Conservation (phyloP, 2,329 filamentous ascomycete genomes). For the Aspergillus sp. region DNA sequence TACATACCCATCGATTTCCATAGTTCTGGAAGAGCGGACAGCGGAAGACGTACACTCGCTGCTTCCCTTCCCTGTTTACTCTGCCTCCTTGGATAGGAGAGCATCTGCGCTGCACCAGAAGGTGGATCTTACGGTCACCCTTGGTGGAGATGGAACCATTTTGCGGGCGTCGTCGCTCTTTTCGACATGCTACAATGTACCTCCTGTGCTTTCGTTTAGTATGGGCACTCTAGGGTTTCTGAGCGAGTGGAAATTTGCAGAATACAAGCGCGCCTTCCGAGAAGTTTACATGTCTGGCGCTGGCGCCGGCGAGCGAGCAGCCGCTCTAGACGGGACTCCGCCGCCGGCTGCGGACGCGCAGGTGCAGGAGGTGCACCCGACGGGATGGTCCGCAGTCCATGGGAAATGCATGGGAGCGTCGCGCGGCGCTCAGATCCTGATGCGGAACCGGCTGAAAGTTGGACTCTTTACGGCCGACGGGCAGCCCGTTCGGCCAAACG, state of each 20-base stretch:
- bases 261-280: slow-evolving; percentile 84
- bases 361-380: slow-evolving; percentile 26
- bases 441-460: slow-evolving; percentile 79
- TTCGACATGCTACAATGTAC: slow-evolving; percentile 69
- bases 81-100: slow-evolving; percentile 26
- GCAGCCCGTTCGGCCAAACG: slow-evolving; percentile 42
- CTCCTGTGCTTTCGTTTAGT: slow-evolving; percentile 86
- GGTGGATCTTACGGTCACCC: slow-evolving; percentile 78
- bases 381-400: slow-evolving; percentile 61
- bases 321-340: slow-evolving; percentile 36
- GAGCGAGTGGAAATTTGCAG: slow-evolving; percentile 90
- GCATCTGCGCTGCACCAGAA: slow-evolving; percentile 58
- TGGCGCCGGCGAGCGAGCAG: slow-evolving; percentile 38
- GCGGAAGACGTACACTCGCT: slow-evolving; percentile 61
- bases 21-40: slow-evolving; percentile 72
- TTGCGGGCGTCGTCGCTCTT: slow-evolving; percentile 79
- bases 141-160: slow-evolving; percentile 90
- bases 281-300: slow-evolving; percentile 83
- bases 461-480: slow-evolving; percentile 68
- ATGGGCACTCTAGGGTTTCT: slow-evolving; percentile 95
- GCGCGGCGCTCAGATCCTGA: slow-evolving; percentile 68
- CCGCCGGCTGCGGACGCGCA: slow-evolving; percentile 16
- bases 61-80: slow-evolving; percentile 65
- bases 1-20: slow-evolving; percentile 70
- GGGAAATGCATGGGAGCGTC: slow-evolving; percentile 73